Evolutionary conservation across 139 green algal species (phyloP).

Genomic region (Asterochloris sp.): DNA sequence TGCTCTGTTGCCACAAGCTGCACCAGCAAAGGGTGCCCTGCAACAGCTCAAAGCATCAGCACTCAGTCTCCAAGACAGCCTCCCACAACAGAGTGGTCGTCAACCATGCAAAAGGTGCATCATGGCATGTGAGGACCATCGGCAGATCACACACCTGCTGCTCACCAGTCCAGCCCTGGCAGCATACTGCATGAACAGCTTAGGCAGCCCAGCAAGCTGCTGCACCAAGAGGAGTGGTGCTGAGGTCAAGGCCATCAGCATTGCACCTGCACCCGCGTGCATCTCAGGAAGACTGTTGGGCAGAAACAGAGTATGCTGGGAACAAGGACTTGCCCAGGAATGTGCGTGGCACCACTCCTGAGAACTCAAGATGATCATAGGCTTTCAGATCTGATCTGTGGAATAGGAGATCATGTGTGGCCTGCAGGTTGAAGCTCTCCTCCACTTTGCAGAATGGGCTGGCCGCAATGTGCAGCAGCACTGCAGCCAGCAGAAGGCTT

Average conservation of each 20-base stretch:
- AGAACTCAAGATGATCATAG: conserved; percentile 82
- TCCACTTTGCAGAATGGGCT: conserved; percentile 84
- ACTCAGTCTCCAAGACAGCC: too few relatives aligned
- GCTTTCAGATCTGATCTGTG: conserved; percentile 32
- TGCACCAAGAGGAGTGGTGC: neutral
- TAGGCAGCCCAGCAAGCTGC: neutral
- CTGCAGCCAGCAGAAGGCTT: conserved; percentile 14
- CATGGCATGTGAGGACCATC: neutral
- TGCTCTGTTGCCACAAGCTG: conserved; percentile 24
- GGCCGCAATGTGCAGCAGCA: conserved; percentile 21
- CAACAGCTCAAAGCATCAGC: neutral
- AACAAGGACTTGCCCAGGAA: conserved; percentile 50
- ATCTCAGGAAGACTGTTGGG: neutral
- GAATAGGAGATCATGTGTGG: conserved; percentile 71
- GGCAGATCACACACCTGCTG: too few relatives aligned
- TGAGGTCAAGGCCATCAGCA: conserved; percentile 10
- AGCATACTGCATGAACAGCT: conserved; percentile 15
- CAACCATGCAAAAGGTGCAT: too few relatives aligned
- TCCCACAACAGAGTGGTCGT: too few relatives aligned
- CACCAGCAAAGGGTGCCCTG: conserved; percentile 26
- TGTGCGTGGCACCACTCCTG: conserved; percentile 79
- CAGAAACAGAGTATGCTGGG: neutral
- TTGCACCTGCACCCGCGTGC: conserved; percentile 7
- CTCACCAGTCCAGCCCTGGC: too few relatives aligned
- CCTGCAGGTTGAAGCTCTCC: conserved; percentile 82